phyloP scores from a whole-genome alignment of 768 basidiomycete species.

The Auricularia heimuer region DNA sequence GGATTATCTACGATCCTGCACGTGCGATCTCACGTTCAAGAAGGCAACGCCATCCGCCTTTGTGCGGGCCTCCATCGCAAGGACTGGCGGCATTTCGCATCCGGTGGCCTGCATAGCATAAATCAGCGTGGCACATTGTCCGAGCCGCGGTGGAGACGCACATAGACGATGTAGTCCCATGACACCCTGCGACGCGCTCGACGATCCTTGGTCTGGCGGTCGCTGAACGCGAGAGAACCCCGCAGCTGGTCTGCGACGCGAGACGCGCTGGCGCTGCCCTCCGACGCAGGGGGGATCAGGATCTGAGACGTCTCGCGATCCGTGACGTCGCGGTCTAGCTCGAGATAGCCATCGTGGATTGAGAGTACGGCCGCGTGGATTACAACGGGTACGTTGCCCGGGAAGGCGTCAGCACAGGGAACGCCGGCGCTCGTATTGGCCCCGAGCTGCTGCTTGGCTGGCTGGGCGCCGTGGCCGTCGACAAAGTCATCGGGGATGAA shows the following conservation, averaged over 20 bases:
- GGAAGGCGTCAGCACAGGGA: neutral
- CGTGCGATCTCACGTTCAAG: neutral
- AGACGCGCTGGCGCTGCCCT: neutral
- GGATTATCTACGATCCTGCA: neutral
- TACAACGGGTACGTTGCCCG: neutral
- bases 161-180: neutral
- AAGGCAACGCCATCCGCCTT: neutral
- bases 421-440: neutral
- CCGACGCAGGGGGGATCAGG: neutral
- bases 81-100: neutral
- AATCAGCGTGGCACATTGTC: neutral
- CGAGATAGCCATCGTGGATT: neutral
- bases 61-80: neutral
- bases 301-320: neutral
- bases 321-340: neutral
- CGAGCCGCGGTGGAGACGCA: neutral
- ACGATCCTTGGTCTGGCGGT: neutral
- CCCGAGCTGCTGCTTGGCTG: neutral
- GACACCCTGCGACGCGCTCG: neutral
- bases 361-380: neutral
- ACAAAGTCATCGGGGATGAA: conserved; percentile 1
- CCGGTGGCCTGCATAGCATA: neutral
- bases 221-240: neutral
- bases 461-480: neutral
- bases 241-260: neutral